Base-by-base conservation (phyloP, 1,284 basidiomycete genomes). In the Phaffia rhodozyma region DNA sequence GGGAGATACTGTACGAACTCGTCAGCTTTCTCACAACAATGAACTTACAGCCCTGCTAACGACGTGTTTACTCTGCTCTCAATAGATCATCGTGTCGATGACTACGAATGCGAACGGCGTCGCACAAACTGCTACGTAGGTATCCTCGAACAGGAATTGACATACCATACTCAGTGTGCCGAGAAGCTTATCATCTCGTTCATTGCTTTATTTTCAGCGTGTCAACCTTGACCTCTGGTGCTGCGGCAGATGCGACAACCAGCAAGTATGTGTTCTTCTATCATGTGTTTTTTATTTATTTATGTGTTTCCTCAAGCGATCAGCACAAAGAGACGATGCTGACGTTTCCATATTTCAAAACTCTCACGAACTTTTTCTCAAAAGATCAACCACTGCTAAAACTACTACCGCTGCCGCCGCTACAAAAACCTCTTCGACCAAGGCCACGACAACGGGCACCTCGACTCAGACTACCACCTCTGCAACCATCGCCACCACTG, bases 81-180 rank as follows among this genome's bases (percentile, higher is more conserved):
- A 29, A 51, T 29, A 63, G 61, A 29, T 63, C 32, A 29, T 63
- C 27, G 49, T 63, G 38, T 63, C 61, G 29, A 25, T 23, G 11
- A 63, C 61, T 6, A 34, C 51, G 11, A 34, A 52, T 30, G 55
- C 61, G 21, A 51, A 48, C 50, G 61, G 61, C 27, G 55, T 21
- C 21, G 48, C 55, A 27, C 4, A 21, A 23, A 32, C 43, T 52
- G 30, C 23, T 5, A 54, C 51, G 61, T 63, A 47, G 48, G 61
- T 51, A 7, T 30, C 18, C 23, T 47, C 29, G 20, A 20, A 16
- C 13, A 0, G 5, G 16, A 29, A 1, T 20, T 11, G 43, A 16
- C 38, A 30, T 51, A 11, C 16, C 13, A 16, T 5, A 43, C 13
- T 2, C 13, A 43, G 38, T 43, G 38, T 11, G 13, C 38, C 16